phyloP scores from a whole-genome alignment of 768 basidiomycete species.

The Lactifluus piperatus region DNA sequence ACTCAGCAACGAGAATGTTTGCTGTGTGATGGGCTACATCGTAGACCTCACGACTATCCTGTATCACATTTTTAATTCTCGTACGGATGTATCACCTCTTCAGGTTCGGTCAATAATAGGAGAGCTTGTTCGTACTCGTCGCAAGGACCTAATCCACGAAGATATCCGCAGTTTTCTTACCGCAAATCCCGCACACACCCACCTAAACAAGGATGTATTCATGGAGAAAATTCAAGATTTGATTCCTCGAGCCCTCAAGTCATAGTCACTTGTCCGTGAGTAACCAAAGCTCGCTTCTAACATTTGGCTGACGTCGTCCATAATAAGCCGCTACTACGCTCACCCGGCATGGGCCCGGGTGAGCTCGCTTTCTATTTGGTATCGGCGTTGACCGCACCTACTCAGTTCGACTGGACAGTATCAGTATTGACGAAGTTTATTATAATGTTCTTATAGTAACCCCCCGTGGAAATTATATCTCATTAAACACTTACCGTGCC shows the following conservation, averaged over 20 bases:
- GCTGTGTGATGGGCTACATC: conserved; percentile 5
- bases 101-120: background rate
- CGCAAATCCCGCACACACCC: background rate
- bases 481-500: background rate
- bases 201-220: background rate
- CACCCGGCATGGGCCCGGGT: too few relatives aligned
- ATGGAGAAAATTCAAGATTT: background rate
- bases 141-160: background rate
- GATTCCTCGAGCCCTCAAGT: background rate
- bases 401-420: background rate
- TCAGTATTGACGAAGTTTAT: background rate
- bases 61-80: background rate
- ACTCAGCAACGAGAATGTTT: background rate
- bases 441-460: background rate
- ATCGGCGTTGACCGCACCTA: background rate
- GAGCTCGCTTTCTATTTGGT: background rate
- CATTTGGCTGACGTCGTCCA: background rate
- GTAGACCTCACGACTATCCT: conserved; percentile 1
- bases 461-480: too few relatives aligned
- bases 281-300: background rate
- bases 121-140: background rate
- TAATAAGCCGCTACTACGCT: background rate
- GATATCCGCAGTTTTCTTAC: background rate
- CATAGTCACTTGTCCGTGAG: background rate
- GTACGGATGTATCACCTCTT: background rate